Conservation (phyloP, 345 rosid species). For the Moricandia arvensis region DNA sequence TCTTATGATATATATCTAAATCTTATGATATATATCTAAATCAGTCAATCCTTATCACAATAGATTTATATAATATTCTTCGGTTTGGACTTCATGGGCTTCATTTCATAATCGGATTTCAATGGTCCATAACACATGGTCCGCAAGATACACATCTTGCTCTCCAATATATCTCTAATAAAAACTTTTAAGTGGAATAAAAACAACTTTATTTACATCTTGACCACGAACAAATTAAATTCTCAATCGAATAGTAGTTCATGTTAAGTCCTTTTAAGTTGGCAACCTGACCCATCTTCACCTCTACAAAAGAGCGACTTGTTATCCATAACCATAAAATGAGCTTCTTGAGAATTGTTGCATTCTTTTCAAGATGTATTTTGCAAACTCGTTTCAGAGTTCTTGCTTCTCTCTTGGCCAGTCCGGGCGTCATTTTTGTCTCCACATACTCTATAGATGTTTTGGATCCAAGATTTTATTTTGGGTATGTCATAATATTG, state of each 20-base stretch:
- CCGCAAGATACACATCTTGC: too few relatives aligned
- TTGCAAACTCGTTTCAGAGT: not conserved
- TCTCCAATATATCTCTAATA: too few relatives aligned
- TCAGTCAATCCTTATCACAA: too few relatives aligned
- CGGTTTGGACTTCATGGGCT: too few relatives aligned
- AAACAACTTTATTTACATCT: not conserved
- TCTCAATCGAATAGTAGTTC: not conserved
- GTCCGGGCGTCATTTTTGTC: not conserved
- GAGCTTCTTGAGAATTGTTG: not conserved
- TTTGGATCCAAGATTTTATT: too few relatives aligned
- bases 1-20: too few relatives aligned
- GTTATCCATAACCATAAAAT: not conserved
- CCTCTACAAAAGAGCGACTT: not conserved
- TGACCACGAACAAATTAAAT: not conserved
- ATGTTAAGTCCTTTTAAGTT: not conserved
- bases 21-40: too few relatives aligned
- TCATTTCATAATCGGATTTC: too few relatives aligned
- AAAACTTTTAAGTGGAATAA: not conserved
- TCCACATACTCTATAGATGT: not conserved
- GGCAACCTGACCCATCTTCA: slow-evolving; percentile 3
- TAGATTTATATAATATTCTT: too few relatives aligned
- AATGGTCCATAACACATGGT: too few relatives aligned
- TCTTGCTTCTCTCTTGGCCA: not conserved
- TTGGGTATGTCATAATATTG: too few relatives aligned
- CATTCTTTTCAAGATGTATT: not conserved